These are phyloP conservation scores for Annona squamosa DNA, from an alignment of 164 flowering plant species.

Conservation along the genomic window DNA sequence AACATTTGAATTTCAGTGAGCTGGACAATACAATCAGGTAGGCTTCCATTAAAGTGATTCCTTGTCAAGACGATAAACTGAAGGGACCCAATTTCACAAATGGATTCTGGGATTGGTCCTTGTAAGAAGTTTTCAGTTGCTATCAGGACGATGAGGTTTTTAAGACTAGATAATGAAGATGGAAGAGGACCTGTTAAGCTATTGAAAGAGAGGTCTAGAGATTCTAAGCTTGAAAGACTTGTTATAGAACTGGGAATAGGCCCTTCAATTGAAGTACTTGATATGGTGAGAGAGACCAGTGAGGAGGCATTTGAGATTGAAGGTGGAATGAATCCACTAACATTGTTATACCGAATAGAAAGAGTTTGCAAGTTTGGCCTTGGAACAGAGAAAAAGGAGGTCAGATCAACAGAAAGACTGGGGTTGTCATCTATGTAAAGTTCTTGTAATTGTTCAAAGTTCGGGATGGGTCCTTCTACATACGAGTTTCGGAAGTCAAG, in stretches of 20 bases:
- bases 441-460: constrained; percentile 12
- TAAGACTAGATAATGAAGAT: constrained; percentile 11
- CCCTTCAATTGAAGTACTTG: constrained; percentile 17
- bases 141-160: constrained; percentile 2
- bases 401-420: constrained; percentile 5
- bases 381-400: constrained; percentile 8
- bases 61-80: not conserved
- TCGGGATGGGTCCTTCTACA: constrained; percentile 10
- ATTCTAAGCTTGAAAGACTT: constrained; percentile 14
- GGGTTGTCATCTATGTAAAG: constrained; percentile 8
- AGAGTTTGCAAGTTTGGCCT: constrained; percentile 1
- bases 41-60: constrained; percentile 11
- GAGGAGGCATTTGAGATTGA: constrained; percentile 11
- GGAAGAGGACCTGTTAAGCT: constrained; percentile 16
- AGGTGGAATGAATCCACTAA: constrained; percentile 3
- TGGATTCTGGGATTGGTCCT: constrained; percentile 19
- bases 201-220: constrained; percentile 12
- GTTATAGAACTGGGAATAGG: constrained; percentile 13
- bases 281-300: not conserved
- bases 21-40: constrained; percentile 18
- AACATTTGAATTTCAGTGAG: constrained; percentile 3
- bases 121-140: constrained; percentile 9
- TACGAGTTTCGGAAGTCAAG: constrained; percentile 9
- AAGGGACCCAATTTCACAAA: constrained; percentile 15
- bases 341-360: not conserved